Conservation (phyloP, 2,329 filamentous ascomycete species). For the Lojkania enalia region DNA sequence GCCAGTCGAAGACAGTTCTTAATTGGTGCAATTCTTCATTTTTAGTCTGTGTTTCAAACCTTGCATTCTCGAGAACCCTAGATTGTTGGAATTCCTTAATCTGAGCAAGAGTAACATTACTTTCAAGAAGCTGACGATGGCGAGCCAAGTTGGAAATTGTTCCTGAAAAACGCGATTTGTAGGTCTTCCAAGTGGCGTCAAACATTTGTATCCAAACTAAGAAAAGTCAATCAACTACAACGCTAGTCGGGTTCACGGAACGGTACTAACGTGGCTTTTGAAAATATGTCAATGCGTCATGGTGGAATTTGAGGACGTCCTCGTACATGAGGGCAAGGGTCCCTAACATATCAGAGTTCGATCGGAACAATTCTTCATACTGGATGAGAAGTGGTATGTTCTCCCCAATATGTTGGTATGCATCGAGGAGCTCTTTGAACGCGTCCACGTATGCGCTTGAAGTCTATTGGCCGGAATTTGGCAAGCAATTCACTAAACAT, state of each 20-base stretch:
- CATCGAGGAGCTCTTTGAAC: conserved; percentile 12
- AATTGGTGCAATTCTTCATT: conserved; percentile 4
- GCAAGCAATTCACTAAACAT: not conserved
- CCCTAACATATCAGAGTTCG: conserved; percentile 2
- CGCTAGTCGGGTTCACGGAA: not conserved
- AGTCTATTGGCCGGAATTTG: conserved; percentile 2
- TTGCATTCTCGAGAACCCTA: conserved; percentile 1
- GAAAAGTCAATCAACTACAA: not conserved
- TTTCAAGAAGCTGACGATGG: conserved; percentile 23
- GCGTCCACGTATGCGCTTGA: conserved; percentile 6
- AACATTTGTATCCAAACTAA: conserved; percentile 34
- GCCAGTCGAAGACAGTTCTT: conserved; percentile 6
- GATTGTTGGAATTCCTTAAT: conserved; percentile 15
- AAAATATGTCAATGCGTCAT: conserved; percentile 19
- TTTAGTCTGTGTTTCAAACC: conserved; percentile 2
- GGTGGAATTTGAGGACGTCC: conserved; percentile 13
- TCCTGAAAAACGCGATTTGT: conserved; percentile 14
- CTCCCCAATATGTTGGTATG: conserved; percentile 26
- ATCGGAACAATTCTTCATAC: conserved; percentile 8
- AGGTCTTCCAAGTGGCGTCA: conserved; percentile 27
- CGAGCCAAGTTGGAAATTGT: conserved; percentile 22
- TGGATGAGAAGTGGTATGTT: conserved; percentile 18
- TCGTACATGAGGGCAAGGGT: conserved; percentile 7
- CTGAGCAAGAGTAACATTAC: conserved; percentile 14
- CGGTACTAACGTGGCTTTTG: not conserved